These are phyloP conservation scores for Arthrobotrys sphaeroides DNA, from an alignment of 2,329 filamentous ascomycete genomes.

Conservation along the genomic window DNA sequence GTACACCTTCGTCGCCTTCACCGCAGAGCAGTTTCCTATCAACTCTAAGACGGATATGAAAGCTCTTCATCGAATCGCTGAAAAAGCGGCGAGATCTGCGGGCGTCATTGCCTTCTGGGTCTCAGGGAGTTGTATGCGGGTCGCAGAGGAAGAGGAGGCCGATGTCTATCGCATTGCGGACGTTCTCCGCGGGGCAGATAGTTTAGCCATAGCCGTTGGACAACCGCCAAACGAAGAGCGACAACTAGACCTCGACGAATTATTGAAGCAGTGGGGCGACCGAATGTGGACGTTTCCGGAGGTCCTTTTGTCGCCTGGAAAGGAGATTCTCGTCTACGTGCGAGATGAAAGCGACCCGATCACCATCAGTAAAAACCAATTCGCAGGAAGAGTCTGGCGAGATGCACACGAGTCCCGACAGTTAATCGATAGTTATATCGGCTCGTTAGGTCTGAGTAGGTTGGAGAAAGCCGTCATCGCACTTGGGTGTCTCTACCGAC, in stretches of 20 bases:
- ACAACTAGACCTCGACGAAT: neutral
- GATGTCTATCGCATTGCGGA: conserved; percentile 57
- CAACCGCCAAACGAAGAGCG: neutral
- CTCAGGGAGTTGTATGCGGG: conserved; percentile 31
- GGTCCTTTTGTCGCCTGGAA: conserved; percentile 57
- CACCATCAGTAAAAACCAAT: conserved; percentile 59
- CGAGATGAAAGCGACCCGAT: conserved; percentile 55
- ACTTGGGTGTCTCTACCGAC: conserved; percentile 58
- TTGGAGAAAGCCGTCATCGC: conserved; percentile 60
- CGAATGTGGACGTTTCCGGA: conserved; percentile 60
- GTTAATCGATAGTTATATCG: conserved; percentile 59
- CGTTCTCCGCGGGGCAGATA: conserved; percentile 55
- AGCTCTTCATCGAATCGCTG: conserved; percentile 45
- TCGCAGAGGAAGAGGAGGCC: neutral
- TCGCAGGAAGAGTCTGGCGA: conserved; percentile 59
- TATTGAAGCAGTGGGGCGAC: conserved; percentile 57
- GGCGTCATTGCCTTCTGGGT: conserved; percentile 52
- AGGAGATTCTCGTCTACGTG: conserved; percentile 57
- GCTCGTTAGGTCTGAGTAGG: conserved; percentile 59
- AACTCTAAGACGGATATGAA: conserved; percentile 16
- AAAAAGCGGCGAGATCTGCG: conserved; percentile 39
- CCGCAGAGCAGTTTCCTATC: conserved; percentile 42
- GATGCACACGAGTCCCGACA: conserved; percentile 57
- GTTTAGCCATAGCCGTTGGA: conserved; percentile 54
- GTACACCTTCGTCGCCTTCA: conserved; percentile 54